Base-by-base conservation (phyloP, 192 early-diverging fungal species). In the Thamnidium elegans region DNA sequence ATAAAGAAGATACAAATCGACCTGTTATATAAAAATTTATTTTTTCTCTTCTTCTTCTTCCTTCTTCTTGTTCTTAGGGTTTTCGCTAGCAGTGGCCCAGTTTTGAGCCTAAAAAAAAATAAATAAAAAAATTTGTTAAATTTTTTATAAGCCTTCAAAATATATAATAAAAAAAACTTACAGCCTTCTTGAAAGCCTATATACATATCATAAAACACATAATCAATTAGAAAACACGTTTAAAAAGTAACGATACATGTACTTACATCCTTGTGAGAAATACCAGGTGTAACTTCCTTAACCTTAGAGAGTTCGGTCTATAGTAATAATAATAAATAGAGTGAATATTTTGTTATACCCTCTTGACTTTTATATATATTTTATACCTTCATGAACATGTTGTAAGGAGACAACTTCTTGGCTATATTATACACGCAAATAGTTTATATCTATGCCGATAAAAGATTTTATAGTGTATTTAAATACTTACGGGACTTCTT, bases 361-460 rank as follows among this genome's bases (percentile, higher is more conserved):
- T n/a, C 13, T 19, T 39, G 36, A 39, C 26, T 39, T 36, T 36
- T 36, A 36, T 47, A 7, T 7, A 11, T 47, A 48, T 5, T 17
- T 15, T 19, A n/a, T n/a, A 48, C 46, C 46, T 48, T 48, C 46
- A 48, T 48, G 46, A 48, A 48, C 17, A 48, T 14, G 46, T 48
- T 48, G 5, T 48, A 48, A 19, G 17, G 46, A 48, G 46, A 48
- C 46, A 48, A 17, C 46, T 48, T 48, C 46, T 48, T 48, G 13
- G 46, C 46, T 48, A 48, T 47, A 36, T 6, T 6, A 17, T 19
- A 48, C 11, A 48, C 8, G 13, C 1, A 19, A 48, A 14, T 14
- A 1, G 17, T 17, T 48, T 17, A 48, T 48, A 48, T 48, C 13
- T 13, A 48, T 17, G 13, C 4, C 15, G 46, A 17, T 13, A 45